Conservation (phyloP, 345 rosid species). For the Crucihimalaya himalaica region DNA sequence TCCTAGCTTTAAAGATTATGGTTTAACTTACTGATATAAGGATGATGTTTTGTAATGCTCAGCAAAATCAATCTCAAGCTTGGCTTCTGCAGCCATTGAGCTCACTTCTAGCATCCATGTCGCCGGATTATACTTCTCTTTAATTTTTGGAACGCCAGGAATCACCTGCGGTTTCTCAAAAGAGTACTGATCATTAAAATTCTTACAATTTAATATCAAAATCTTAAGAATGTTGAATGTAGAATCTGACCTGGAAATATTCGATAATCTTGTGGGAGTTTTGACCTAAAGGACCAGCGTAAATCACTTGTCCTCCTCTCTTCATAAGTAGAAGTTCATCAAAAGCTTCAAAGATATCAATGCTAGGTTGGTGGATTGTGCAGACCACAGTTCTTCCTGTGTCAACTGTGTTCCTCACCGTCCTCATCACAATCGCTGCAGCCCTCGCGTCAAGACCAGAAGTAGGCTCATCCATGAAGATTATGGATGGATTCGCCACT, state of each 20-base stretch:
- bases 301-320: conserved; percentile 87
- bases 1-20: background rate
- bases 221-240: background rate
- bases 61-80: conserved; percentile 75
- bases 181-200: background rate
- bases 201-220: background rate
- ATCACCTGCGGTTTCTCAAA: conserved; percentile 44
- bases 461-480: conserved; percentile 94
- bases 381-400: conserved; percentile 89
- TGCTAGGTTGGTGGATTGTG: conserved; percentile 88
- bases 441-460: conserved; percentile 92
- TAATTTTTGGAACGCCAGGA: conserved; percentile 63
- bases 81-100: conserved; percentile 68
- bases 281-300: conserved; percentile 67
- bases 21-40: conserved; percentile 55
- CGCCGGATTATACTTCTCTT: conserved; percentile 77
- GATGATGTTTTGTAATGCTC: conserved; percentile 61
- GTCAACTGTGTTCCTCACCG: conserved; percentile 89
- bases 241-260: conserved; percentile 65
- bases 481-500: conserved; percentile 84
- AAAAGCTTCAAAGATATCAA: conserved; percentile 86
- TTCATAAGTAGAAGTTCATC: conserved; percentile 81
- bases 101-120: conserved; percentile 95
- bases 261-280: conserved; percentile 69
- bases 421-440: conserved; percentile 90